Conservation (phyloP, 768 basidiomycete genomes). For the Cubamyces sp. region DNA sequence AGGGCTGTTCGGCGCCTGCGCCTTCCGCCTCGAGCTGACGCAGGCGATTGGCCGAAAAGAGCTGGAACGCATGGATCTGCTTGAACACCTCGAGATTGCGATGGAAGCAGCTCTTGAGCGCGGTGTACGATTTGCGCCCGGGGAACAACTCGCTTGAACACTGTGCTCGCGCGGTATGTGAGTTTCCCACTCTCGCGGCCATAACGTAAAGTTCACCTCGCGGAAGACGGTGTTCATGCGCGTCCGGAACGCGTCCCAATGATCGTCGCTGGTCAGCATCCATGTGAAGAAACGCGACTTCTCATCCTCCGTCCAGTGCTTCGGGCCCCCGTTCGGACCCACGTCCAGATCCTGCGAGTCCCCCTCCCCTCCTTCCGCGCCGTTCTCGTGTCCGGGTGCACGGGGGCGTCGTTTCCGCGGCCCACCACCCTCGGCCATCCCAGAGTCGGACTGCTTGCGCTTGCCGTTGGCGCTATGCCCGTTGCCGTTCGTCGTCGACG, state of each 20-base stretch:
- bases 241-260: slow-evolving; percentile 77
- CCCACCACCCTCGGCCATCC: neutral
- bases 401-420: slow-evolving; percentile 21
- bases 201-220: slow-evolving; percentile 51
- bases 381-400: neutral
- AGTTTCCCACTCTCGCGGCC: neutral
- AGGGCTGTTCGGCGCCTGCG: slow-evolving; percentile 44
- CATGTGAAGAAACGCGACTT: slow-evolving; percentile 78
- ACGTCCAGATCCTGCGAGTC: slow-evolving; percentile 24
- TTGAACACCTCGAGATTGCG: slow-evolving; percentile 86
- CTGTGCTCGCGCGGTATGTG: slow-evolving; percentile 39
- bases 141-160: slow-evolving; percentile 74
- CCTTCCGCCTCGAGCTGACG: slow-evolving; percentile 31
- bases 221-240: slow-evolving; percentile 84
- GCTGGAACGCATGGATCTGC: slow-evolving; percentile 77
- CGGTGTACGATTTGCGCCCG: slow-evolving; percentile 80
- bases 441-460: slow-evolving; percentile 26
- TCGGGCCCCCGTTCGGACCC: slow-evolving; percentile 54
- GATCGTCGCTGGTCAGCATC: slow-evolving; percentile 80
- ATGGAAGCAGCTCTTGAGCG: slow-evolving; percentile 83
- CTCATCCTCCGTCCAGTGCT: slow-evolving; percentile 87
- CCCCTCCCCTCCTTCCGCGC: slow-evolving; percentile 7
- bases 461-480: slow-evolving; percentile 6
- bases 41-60: slow-evolving; percentile 45
- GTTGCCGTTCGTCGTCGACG: neutral